These are phyloP conservation scores for Mortierella sp. DNA, from an alignment of 371 early-diverging fungal genomes.

Conservation along the genomic window DNA sequence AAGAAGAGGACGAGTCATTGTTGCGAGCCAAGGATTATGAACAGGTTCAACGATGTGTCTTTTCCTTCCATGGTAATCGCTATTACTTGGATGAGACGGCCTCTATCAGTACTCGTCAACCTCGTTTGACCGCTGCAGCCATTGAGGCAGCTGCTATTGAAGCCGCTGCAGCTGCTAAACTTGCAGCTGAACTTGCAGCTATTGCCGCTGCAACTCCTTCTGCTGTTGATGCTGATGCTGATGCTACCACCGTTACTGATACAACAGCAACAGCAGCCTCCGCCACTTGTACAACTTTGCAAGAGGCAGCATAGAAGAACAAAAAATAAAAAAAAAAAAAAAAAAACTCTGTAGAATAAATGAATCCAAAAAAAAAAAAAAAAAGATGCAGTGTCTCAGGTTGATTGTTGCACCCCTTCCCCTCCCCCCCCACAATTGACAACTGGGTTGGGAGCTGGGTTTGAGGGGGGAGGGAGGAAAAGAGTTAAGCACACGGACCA, in stretches of 20 bases:
- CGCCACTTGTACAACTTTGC: no score
- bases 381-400: background rate
- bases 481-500: no score
- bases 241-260: no score
- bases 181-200: background rate
- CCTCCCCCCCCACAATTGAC: no score
- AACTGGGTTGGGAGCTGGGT: no score
- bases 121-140: background rate
- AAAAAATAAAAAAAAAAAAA: background rate
- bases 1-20: conserved; percentile 6
- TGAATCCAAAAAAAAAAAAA: background rate
- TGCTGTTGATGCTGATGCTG: conserved; percentile 2
- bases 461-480: no score
- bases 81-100: conserved; percentile 9
- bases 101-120: no score
- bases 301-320: no score
- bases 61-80: conserved; percentile 26
- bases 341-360: background rate
- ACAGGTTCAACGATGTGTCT: conserved; percentile 13
- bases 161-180: no score
- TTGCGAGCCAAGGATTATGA: background rate
- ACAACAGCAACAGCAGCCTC: no score
- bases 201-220: background rate
- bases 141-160: no score
- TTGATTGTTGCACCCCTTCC: background rate